phyloP scores from a whole-genome alignment of 495 filamentous ascomycete genomes.

The Penicillium lagena region DNA sequence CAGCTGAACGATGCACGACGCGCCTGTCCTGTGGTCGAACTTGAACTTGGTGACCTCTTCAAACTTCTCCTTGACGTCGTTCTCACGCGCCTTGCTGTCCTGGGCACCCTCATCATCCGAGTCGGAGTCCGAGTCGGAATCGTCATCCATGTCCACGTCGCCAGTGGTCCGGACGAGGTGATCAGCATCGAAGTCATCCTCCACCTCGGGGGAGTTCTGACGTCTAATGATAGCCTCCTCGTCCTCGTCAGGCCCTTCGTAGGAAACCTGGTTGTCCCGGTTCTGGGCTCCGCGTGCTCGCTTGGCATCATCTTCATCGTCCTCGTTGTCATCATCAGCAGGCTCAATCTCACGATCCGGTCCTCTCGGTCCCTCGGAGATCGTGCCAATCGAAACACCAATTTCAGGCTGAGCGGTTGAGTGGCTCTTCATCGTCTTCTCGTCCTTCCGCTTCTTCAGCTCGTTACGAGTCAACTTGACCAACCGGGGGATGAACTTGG shows the following conservation, averaged over 20 bases:
- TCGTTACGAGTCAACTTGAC: conserved; percentile 63
- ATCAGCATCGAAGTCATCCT: conserved; percentile 35
- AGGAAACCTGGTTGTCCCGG: conserved; percentile 72
- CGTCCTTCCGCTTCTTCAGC: conserved; percentile 67
- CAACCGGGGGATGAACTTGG: conserved; percentile 66
- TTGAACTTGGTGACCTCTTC: conserved; percentile 65
- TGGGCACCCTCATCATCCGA: conserved; percentile 34
- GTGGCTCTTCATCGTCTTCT: conserved; percentile 51
- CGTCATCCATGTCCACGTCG: conserved; percentile 24
- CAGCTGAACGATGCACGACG: conserved; percentile 72
- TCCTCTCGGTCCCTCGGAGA: conserved; percentile 53
- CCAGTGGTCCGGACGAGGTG: conserved; percentile 2
- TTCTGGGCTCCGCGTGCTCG: conserved; percentile 68
- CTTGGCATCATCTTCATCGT: conserved; percentile 81
- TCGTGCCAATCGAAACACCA: conserved; percentile 65
- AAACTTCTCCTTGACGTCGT: conserved; percentile 58
- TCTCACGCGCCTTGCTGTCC: conserved; percentile 50
- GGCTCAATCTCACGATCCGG: conserved; percentile 52
- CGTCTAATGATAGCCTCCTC: conserved; percentile 64
- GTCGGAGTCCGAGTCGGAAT: conserved; percentile 24
- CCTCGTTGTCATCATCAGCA: conserved; percentile 68
- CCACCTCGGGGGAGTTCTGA: conserved; percentile 35
- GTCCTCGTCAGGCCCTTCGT: conserved; percentile 86
- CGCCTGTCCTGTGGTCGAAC: conserved; percentile 69
- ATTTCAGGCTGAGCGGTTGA: conserved; percentile 72